These are phyloP conservation scores for Colletotrichum spaethianum DNA, from an alignment of 2,329 filamentous ascomycete genomes.

Conservation along the genomic window DNA sequence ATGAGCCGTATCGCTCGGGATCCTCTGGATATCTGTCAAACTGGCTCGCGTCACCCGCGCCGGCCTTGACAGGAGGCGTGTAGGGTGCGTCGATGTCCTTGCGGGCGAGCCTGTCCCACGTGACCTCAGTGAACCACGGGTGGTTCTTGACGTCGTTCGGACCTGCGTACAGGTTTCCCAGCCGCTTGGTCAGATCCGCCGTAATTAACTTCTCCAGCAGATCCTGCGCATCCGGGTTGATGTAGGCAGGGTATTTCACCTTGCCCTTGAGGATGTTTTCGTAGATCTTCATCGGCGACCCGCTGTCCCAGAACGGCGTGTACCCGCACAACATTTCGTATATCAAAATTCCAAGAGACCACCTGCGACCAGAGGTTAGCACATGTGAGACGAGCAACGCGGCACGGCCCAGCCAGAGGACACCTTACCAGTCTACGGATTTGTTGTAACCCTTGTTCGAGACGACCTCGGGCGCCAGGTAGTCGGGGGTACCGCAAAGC, in stretches of 20 bases:
- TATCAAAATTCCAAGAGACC: conserved; percentile 97
- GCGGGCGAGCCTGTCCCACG: conserved; percentile 92
- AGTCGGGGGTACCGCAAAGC: conserved; percentile 96
- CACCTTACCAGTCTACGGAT: conserved; percentile 93
- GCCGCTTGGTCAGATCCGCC: conserved; percentile 90
- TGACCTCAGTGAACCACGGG: conserved; percentile 96
- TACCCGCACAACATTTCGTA: conserved; percentile 99
- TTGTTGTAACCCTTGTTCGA: conserved; percentile 99
- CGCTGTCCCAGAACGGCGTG: conserved; percentile 98
- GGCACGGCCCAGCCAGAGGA: conserved; percentile 17
- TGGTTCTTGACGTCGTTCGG: conserved; percentile 95
- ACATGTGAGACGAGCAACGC: conserved; percentile 16
- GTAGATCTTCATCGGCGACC: conserved; percentile 98
- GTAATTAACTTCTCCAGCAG: conserved; percentile 94
- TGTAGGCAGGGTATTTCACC: conserved; percentile 97
- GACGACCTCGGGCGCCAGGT: conserved; percentile 97
- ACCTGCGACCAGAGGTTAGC: conserved; percentile 70
- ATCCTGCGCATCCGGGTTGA: conserved; percentile 94
- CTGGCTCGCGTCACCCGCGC: conserved; percentile 94
- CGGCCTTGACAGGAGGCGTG: conserved; percentile 93
- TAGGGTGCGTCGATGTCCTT: conserved; percentile 99
- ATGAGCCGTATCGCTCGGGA: conserved; percentile 88
- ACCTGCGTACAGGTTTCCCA: conserved; percentile 94
- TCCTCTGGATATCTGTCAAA: conserved; percentile 99
- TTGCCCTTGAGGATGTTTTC: conserved; percentile 97